Evolutionary conservation across 805 yeast genomes (phyloP).

Genomic region (Candida sithepensis): DNA sequence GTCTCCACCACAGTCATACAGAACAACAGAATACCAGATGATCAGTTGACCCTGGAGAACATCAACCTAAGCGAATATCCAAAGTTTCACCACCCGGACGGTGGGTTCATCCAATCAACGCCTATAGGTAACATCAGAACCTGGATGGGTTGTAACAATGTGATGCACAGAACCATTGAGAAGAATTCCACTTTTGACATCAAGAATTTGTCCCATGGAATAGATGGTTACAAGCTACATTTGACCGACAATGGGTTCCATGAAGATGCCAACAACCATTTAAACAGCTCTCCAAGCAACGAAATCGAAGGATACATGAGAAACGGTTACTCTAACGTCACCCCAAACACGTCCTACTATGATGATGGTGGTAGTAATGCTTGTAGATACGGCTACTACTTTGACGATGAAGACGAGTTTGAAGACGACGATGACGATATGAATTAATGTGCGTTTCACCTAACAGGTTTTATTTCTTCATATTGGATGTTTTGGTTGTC

Average conservation of each 20-base stretch:
- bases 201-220: constrained; percentile 29
- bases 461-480: background rate
- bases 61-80: constrained; percentile 46
- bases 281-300: constrained; percentile 25
- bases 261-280: constrained; percentile 15
- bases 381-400: constrained; percentile 15
- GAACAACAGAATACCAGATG: constrained; percentile 1
- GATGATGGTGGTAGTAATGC: constrained; percentile 17
- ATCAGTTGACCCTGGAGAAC: constrained; percentile 25
- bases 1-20: background rate
- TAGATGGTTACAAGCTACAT: constrained; percentile 34
- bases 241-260: constrained; percentile 22
- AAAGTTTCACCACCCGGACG: constrained; percentile 56
- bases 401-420: constrained; percentile 10
- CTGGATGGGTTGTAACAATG: constrained; percentile 39
- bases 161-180: constrained; percentile 45
- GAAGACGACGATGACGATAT: constrained; percentile 17
- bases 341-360: constrained; percentile 8
- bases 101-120: constrained; percentile 57
- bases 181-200: constrained; percentile 36
- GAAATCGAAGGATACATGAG: constrained; percentile 34
- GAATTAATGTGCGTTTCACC: constrained; percentile 5
- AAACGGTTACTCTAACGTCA: constrained; percentile 15
- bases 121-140: constrained; percentile 61
- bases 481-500: constrained; percentile 3